Evolutionary conservation across 164 flowering plant species (phyloP).

Genomic region (Santalum album): DNA sequence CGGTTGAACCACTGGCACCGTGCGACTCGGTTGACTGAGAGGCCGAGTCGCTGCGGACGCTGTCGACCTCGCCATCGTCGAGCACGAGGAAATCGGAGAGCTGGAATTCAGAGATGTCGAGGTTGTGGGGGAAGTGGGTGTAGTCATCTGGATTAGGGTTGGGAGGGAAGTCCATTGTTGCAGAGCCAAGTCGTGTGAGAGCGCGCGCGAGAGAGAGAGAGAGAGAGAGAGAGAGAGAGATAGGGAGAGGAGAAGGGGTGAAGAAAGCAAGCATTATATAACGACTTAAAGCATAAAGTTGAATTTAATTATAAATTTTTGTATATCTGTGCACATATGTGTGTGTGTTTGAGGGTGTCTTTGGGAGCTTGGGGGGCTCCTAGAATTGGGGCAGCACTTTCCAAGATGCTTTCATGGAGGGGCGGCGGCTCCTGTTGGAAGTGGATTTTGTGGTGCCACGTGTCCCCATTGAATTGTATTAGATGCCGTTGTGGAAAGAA

Average conservation of each 20-base stretch:
- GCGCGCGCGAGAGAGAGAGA: neutral
- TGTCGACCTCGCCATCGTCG: slow-evolving; percentile 5
- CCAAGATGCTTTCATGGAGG: too few species aligned
- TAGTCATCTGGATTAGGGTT: slow-evolving; percentile 10
- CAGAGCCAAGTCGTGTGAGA: neutral
- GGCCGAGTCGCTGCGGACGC: slow-evolving; percentile 1
- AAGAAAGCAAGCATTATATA: too few species aligned
- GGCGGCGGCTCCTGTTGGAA: too few species aligned
- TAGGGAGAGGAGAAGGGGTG: neutral
- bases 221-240: neutral
- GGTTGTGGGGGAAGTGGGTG: neutral
- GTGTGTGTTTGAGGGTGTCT: too few species aligned
- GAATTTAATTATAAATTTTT: too few species aligned
- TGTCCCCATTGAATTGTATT: too few species aligned
- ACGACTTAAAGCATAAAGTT: too few species aligned
- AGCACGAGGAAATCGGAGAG: slow-evolving; percentile 23
- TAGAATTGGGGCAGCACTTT: too few species aligned
- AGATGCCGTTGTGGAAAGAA: too few species aligned
- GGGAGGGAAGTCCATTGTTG: slow-evolving; percentile 14
- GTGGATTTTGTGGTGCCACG: too few species aligned
- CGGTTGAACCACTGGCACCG: neutral
- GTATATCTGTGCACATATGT: too few species aligned
- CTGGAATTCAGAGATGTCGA: slow-evolving; percentile 13
- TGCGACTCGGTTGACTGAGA: neutral
- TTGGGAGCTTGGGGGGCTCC: too few species aligned